These are phyloP conservation scores for Cladorrhinum sp. DNA, from an alignment of 2,329 filamentous ascomycete genomes.

Conservation along the genomic window DNA sequence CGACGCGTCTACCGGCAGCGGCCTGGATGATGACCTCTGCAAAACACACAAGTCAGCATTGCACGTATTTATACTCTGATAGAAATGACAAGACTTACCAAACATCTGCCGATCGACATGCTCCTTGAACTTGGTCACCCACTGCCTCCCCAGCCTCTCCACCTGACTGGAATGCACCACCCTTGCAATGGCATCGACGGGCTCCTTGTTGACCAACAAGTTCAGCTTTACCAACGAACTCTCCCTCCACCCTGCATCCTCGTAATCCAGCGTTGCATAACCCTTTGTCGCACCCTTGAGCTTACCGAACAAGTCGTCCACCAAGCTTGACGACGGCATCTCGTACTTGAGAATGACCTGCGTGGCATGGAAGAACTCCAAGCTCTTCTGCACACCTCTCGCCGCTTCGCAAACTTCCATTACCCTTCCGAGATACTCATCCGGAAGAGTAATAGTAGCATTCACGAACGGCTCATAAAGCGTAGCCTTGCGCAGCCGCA, in stretches of 20 bases:
- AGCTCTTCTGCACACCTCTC: constrained; percentile 78
- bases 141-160: constrained; percentile 74
- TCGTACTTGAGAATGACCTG: constrained; percentile 96
- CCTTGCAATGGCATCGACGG: constrained; percentile 91
- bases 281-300: constrained; percentile 91
- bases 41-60: constrained; percentile 13
- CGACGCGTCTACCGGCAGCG: constrained; percentile 73
- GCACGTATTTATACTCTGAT: too few species aligned
- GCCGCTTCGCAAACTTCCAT: constrained; percentile 93
- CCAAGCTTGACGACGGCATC: constrained; percentile 80
- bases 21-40: constrained; percentile 89
- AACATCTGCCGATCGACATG: constrained; percentile 97
- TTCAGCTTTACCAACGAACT: constrained; percentile 85
- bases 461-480: constrained; percentile 65
- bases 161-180: constrained; percentile 82
- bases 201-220: constrained; percentile 85
- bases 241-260: constrained; percentile 83
- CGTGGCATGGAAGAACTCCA: constrained; percentile 86
- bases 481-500: constrained; percentile 42
- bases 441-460: constrained; percentile 84
- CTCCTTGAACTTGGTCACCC: constrained; percentile 95
- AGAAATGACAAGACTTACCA: constrained; percentile 56
- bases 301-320: constrained; percentile 97
- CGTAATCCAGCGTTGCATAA: constrained; percentile 94
- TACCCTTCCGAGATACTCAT: constrained; percentile 89